These are phyloP conservation scores for Pulveroboletus sp. DNA, from an alignment of 768 basidiomycete genomes.

Conservation along the genomic window DNA sequence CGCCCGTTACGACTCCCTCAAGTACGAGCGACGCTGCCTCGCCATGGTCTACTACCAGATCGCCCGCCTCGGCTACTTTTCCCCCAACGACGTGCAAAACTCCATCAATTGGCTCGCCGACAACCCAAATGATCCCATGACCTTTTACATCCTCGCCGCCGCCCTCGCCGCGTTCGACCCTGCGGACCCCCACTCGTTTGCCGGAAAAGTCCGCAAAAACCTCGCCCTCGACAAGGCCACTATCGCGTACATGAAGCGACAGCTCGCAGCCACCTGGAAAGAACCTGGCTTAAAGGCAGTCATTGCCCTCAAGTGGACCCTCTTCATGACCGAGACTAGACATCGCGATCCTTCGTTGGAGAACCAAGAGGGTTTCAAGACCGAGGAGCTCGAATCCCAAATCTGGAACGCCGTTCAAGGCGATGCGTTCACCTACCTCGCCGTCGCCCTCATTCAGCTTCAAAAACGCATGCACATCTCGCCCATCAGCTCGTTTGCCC, in stretches of 20 bases:
- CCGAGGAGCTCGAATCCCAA: slow-evolving; percentile 76
- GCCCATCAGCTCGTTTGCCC: slow-evolving; percentile 37
- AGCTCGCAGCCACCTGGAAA: slow-evolving; percentile 59
- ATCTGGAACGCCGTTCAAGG: slow-evolving; percentile 82
- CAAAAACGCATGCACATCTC: slow-evolving; percentile 35
- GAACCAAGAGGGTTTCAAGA: slow-evolving; percentile 59
- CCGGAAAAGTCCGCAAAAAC: slow-evolving; percentile 43
- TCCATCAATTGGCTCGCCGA: slow-evolving; percentile 68
- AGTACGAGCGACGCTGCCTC: slow-evolving; percentile 67
- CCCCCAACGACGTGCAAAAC: slow-evolving; percentile 54
- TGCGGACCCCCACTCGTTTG: slow-evolving; percentile 48
- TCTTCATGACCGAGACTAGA: slow-evolving; percentile 75
- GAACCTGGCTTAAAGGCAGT: slow-evolving; percentile 67
- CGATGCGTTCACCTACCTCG: slow-evolving; percentile 73
- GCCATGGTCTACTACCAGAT: slow-evolving; percentile 61
- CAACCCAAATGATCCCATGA: slow-evolving; percentile 64
- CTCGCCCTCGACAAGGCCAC: slow-evolving; percentile 46
- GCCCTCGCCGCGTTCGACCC: slow-evolving; percentile 65
- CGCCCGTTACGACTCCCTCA: slow-evolving; percentile 68
- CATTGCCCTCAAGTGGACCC: slow-evolving; percentile 81
- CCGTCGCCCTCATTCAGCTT: slow-evolving; percentile 54
- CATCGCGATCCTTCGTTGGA: slow-evolving; percentile 65
- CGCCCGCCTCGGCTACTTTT: slow-evolving; percentile 58
- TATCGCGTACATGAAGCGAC: slow-evolving; percentile 57
- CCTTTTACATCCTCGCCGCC: slow-evolving; percentile 63